Percentiles rank a stretch among this genome's conserved stretches.
phyloP scores from a whole-genome alignment of 257 asterid species.

The Jacaranda mimosifolia region DNA sequence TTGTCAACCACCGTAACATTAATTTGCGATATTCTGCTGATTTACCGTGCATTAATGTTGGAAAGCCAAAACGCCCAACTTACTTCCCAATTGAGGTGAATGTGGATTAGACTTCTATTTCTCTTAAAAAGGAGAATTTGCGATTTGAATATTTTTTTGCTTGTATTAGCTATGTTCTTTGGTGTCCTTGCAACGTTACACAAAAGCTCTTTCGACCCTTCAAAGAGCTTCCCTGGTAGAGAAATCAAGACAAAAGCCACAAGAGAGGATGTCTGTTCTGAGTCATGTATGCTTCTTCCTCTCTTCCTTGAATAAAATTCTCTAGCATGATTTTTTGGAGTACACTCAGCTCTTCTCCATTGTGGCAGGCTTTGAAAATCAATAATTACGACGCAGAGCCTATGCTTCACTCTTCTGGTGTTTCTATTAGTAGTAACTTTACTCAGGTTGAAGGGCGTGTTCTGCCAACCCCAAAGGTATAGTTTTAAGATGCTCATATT shows the following conservation, averaged over 20 bases:
- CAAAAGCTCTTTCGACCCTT: constrained; percentile 69
- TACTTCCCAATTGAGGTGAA: constrained; percentile 88
- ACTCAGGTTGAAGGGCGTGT: constrained; percentile 90
- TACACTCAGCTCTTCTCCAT: constrained; percentile 18
- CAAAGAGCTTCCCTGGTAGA: constrained; percentile 88
- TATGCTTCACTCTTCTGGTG: constrained; percentile 78
- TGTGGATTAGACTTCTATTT: background rate
- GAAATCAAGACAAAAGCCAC: constrained; percentile 89
- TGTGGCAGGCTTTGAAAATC: constrained; percentile 75
- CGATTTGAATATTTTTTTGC: background rate
- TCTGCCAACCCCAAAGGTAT: constrained; percentile 84
- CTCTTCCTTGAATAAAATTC: background rate
- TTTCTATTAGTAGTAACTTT: constrained; percentile 67
- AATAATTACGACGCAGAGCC: constrained; percentile 86
- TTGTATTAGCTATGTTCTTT: constrained; percentile 68
- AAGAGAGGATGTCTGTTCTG: constrained; percentile 78
- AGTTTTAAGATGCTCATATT: background rate
- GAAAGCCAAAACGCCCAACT: constrained; percentile 88
- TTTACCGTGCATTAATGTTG: constrained; percentile 89
- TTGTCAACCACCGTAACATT: constrained; percentile 73
- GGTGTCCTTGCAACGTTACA: constrained; percentile 87
- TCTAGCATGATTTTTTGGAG: background rate
- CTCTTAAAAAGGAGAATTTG: constrained; percentile 3
- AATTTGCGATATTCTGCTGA: constrained; percentile 78
- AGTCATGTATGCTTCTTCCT: constrained; percentile 53